These are phyloP conservation scores for Crithidia acanthocephali DNA, from an alignment of 208 protist genomes.

Conservation along the genomic window DNA sequence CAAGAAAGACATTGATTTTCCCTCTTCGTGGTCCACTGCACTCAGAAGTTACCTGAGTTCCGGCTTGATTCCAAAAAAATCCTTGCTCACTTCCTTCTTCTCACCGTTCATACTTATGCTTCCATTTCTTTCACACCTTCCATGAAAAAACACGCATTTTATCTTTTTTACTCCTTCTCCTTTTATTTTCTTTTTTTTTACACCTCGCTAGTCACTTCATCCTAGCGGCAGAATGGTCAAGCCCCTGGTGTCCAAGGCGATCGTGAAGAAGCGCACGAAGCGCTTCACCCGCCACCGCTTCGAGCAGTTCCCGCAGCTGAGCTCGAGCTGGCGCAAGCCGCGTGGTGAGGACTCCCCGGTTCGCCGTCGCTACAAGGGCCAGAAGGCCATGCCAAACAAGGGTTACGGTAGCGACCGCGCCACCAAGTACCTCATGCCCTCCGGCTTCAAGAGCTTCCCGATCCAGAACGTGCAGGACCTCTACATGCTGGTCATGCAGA, in stretches of 20 bases:
- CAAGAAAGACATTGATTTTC: too few relatives aligned
- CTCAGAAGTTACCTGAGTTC: too few relatives aligned
- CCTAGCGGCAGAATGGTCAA: conserved; percentile 87
- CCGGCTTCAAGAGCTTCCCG: conserved; percentile 98
- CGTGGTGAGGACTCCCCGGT: conserved; percentile 99
- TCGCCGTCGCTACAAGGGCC: conserved; percentile 97
- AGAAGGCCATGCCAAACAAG: conserved; percentile 97
- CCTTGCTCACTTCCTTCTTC: too few relatives aligned
- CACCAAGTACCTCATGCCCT: conserved; percentile 96
- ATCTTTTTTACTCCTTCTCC: conserved; percentile 7
- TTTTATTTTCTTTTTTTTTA: conserved; percentile 17
- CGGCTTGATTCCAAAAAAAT: too few relatives aligned
- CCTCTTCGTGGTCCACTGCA: too few relatives aligned
- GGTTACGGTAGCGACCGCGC: conserved; percentile 98
- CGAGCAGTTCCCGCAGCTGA: conserved; percentile 95
- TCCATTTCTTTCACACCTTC: too few relatives aligned
- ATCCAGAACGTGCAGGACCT: conserved; percentile 97
- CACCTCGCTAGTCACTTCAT: conserved; percentile 19
- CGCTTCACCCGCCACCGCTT: conserved; percentile 97
- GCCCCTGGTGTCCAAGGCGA: conserved; percentile 88
- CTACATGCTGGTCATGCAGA: conserved; percentile 99
- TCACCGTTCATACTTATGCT: too few relatives aligned
- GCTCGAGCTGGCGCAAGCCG: conserved; percentile 97
- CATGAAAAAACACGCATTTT: too few relatives aligned
- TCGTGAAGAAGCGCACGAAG: conserved; percentile 98